Evolutionary conservation across 78 protist genomes (phyloP).

Genomic region (Dictyostelium firmibasis): DNA sequence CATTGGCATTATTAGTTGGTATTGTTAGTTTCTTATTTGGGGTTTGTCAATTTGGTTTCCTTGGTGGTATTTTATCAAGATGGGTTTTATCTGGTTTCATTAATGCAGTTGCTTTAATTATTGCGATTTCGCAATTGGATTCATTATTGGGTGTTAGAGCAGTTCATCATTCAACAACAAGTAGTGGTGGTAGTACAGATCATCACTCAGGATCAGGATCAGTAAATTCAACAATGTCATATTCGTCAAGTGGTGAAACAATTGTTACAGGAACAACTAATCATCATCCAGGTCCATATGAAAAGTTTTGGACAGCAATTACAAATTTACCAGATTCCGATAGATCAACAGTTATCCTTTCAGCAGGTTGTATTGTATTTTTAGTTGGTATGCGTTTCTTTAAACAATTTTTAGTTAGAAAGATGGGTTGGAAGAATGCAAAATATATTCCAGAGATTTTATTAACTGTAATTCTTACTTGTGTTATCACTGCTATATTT

Average conservation of each 20-base stretch:
- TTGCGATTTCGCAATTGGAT: conserved; percentile 75
- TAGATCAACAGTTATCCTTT: conserved; percentile 25
- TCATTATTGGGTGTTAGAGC: conserved; percentile 14
- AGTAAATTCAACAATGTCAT: neutral
- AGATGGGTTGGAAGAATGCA: conserved; percentile 52
- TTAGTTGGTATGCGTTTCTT: conserved; percentile 67
- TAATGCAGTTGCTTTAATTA: conserved; percentile 78
- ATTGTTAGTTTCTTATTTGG: conserved; percentile 69
- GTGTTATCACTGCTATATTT: neutral
- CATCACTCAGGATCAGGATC: neutral
- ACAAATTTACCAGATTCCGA: conserved; percentile 17
- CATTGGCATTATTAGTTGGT: conserved; percentile 73
- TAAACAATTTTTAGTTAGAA: neutral
- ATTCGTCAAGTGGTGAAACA: neutral
- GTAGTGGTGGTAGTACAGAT: too few relatives aligned
- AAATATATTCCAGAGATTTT: conserved; percentile 75
- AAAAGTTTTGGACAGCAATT: conserved; percentile 44
- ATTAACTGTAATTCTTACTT: conserved; percentile 21
- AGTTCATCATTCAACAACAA: neutral
- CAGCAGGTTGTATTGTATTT: conserved; percentile 54
- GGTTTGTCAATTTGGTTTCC: conserved; percentile 73
- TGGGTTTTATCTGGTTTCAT: conserved; percentile 76
- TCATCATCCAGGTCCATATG: conserved; percentile 53
- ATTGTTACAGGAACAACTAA: too few relatives aligned
- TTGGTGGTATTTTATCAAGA: conserved; percentile 65